Evolutionary conservation across 176 grass and related monocot genomes (phyloP), one percentile per base, ranked within the genome.

Genomic region (Microstegium vimineum): DNA sequence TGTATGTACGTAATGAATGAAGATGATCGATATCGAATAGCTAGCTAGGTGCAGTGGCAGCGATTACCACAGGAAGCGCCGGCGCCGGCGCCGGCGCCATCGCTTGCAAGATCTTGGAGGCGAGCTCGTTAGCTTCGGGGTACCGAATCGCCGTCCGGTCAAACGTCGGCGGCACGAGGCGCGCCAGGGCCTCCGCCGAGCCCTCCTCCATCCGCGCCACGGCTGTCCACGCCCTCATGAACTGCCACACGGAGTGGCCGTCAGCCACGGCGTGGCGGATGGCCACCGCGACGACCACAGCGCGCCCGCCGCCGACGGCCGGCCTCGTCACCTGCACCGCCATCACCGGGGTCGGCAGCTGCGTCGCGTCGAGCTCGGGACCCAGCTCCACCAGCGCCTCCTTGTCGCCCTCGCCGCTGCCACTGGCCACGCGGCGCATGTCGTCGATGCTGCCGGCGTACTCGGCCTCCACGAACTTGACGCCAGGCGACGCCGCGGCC

Each of bases 251-350:
- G 13, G 86, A 81, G 4, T 60, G 71, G 4, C 89, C 92, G 23
- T 94, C 92, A 14, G 81, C 89, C 2, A 70, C 66, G 2, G 62
- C 41, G 69, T 94, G 91, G 79, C 81, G 88, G 4, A 86, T 2
- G 71, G 86, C 49, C 5, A 87, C 84, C 2, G 75, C 86, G 10
- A 86, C 37, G 0, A 61, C 75, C 9, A 84, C 70, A 10, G 28
- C 25, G 20, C 38, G 71, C 11, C 43, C 15, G 3, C 61, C 1
- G n/a, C 16, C n/a, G 18, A 20, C 1, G 1, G 63, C 23, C 8
- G 87, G 62, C 23, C 79, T 83, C 2, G 89, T 94, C 1, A 89
- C 81, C 83, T 94, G 83, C 83, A 90, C 69, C 1, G 88, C 70
- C 6, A 91, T 68, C 20, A 90, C 68, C 2, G 80, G 86, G 2